Evolutionary conservation across 257 asterid species (phyloP), one percentile per base, ranked within the genome.

Genomic region (Hygrophila difformis): DNA sequence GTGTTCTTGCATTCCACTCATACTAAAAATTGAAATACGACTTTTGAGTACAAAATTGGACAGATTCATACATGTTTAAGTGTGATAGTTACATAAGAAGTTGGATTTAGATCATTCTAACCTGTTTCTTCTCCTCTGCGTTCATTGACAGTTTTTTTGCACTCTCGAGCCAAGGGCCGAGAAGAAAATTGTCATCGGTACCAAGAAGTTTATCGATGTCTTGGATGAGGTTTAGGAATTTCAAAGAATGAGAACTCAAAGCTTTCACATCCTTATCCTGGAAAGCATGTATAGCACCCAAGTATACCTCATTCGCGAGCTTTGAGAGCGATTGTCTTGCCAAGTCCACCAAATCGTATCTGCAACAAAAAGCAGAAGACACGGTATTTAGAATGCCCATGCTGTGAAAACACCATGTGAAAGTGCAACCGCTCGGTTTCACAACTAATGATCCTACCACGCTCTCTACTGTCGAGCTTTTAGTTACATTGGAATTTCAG

Each of bases 1-100:
- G 96, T 8, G 96, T 89, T 69, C 98, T 79, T 16, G 98, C 98
- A 15, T 85, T 89, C 98, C 96, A 85, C 67, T 89, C 94, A 10
- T 85, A 79, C 96, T 85, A 57, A 49, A 72, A n/a, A 26, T 26
- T 26, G 31, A 26, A 0, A 0, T 26, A 8, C 4, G 31, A 3
- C 1, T 3, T 3, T 3, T 26, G 31, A 26, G 31, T 33, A 10
- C 37, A 33, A 9, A 33, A 33, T 6, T 4, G 10, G 12, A 33
- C 10, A 5, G 37, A 33, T 26, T 8, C 1, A 26, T n/a, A n/a
- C n/a, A n/a, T n/a, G n/a, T n/a, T n/a, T n/a, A n/a, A n/a, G n/a
- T n/a, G 8, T 26, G 31, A 26, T 26, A 5, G 8, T 3, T 26
- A 26, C 4, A 3, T 26, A 26, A 18, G 33, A 37, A 12, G 6